Percentiles rank a stretch among this genome's conserved stretches.
These are phyloP conservation scores for Metarhizium anisopliae DNA, from an alignment of 2,329 filamentous ascomycete species.

Conservation along the genomic window DNA sequence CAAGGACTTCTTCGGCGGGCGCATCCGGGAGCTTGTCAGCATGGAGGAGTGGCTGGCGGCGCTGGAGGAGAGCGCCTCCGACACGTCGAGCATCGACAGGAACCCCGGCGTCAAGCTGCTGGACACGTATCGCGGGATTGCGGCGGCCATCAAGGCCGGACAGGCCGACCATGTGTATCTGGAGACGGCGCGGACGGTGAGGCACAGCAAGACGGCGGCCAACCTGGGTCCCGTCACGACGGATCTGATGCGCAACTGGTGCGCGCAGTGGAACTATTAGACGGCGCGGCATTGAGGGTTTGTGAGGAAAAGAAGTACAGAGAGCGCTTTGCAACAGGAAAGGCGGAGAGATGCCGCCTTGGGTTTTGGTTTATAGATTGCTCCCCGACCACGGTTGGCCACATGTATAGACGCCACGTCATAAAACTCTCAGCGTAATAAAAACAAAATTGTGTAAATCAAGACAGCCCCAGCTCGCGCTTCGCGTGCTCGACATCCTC, in stretches of 20 bases:
- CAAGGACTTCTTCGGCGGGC: conserved; percentile 28
- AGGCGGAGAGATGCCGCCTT: no score
- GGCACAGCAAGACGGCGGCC: conserved; percentile 32
- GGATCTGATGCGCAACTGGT: conserved; percentile 38
- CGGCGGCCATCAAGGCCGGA: conserved; percentile 2
- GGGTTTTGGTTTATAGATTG: no score
- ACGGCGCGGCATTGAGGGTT: not conserved
- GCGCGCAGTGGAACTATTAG: conserved; percentile 31
- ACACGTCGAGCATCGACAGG: conserved; percentile 25
- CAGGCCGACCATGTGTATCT: conserved; percentile 21
- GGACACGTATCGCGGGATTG: conserved; percentile 33
- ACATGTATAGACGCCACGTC: not conserved
- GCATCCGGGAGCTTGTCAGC: conserved; percentile 28
- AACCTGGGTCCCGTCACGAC: conserved; percentile 29
- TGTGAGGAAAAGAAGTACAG: not conserved
- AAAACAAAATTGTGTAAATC: not conserved
- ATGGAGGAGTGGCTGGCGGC: conserved; percentile 36
- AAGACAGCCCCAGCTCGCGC: not conserved
- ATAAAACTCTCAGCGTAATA: no score
- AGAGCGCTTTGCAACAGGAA: no score
- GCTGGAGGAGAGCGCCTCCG: conserved; percentile 31
- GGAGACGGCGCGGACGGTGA: conserved; percentile 29
- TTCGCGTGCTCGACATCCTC: conserved; percentile 36
- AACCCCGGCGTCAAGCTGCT: conserved; percentile 45
- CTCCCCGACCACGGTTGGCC: not conserved